phyloP scores from a whole-genome alignment of 1,139 yeast genomes.

The Scheffersomyces cryptocercus region DNA sequence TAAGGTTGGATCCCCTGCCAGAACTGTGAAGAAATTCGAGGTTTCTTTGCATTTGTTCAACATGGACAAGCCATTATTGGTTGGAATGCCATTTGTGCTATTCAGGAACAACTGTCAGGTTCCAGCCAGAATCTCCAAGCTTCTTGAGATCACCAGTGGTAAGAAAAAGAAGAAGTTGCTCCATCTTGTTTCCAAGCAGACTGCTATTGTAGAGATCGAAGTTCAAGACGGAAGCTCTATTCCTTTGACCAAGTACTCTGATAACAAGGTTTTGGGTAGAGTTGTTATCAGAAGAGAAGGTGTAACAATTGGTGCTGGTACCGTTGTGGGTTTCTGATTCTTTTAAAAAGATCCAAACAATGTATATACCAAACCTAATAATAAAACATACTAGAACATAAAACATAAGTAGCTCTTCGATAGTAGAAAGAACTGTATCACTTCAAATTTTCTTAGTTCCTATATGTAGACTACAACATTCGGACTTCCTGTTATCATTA shows the following conservation, averaged over 20 bases:
- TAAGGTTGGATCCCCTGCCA: constrained; percentile 46
- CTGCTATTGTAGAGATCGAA: constrained; percentile 71
- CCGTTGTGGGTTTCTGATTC: constrained; percentile 29
- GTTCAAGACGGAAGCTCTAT: constrained; percentile 53
- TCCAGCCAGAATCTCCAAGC: constrained; percentile 67
- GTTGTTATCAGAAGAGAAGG: constrained; percentile 87
- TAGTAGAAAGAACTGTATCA: too few relatives aligned
- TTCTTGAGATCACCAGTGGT: constrained; percentile 49
- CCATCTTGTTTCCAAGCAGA: constrained; percentile 73
- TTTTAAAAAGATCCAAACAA: background rate
- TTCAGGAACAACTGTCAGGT: constrained; percentile 81
- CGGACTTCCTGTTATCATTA: too few relatives aligned
- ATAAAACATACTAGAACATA: too few relatives aligned
- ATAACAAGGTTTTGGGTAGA: constrained; percentile 71
- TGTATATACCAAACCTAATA: background rate
- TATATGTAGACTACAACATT: too few relatives aligned
- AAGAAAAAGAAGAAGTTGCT: constrained; percentile 53
- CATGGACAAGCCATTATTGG: constrained; percentile 69
- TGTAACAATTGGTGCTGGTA: constrained; percentile 85
- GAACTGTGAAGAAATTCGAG: constrained; percentile 51
- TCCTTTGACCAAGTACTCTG: constrained; percentile 62
- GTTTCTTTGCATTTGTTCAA: constrained; percentile 69
- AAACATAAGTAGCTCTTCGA: too few relatives aligned
- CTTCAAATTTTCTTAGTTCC: too few relatives aligned
- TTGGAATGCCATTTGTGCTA: constrained; percentile 80